Evolutionary conservation across 805 yeast species (phyloP).

Genomic region (Lipomyces lipofer): DNA sequence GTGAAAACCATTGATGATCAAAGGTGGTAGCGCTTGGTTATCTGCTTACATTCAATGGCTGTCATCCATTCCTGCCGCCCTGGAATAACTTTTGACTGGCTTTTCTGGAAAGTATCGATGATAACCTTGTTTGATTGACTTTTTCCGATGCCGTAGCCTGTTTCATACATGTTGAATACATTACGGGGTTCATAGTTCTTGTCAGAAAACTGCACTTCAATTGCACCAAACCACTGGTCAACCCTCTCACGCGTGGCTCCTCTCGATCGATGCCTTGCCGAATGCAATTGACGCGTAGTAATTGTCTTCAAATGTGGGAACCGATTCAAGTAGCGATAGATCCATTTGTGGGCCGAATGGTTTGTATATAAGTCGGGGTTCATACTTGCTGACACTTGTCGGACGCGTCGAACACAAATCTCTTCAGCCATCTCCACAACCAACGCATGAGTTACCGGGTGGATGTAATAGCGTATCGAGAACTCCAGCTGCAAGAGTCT

Average conservation of each 20-base stretch:
- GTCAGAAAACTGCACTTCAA: not conserved
- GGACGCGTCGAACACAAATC: too few species aligned
- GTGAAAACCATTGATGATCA: conserved; percentile 1
- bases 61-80: not conserved
- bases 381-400: too few species aligned
- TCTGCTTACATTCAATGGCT: not conserved
- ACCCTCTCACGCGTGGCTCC: not conserved
- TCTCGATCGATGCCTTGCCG: not conserved
- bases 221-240: not conserved
- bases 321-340: not conserved
- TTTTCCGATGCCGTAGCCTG: not conserved
- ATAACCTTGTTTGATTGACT: not conserved
- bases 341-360: too few species aligned
- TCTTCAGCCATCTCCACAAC: too few species aligned
- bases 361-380: too few species aligned
- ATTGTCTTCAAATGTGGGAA: not conserved
- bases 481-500: not conserved
- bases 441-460: too few species aligned
- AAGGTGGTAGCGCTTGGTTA: not conserved
- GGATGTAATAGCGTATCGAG: too few species aligned
- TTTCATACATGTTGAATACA: not conserved
- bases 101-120: not conserved
- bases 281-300: not conserved
- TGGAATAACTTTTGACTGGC: not conserved
- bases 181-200: not conserved